These are phyloP conservation scores for Tranzscheliella williamsii DNA, from an alignment of 1,284 basidiomycete genomes.

Conservation along the genomic window DNA sequence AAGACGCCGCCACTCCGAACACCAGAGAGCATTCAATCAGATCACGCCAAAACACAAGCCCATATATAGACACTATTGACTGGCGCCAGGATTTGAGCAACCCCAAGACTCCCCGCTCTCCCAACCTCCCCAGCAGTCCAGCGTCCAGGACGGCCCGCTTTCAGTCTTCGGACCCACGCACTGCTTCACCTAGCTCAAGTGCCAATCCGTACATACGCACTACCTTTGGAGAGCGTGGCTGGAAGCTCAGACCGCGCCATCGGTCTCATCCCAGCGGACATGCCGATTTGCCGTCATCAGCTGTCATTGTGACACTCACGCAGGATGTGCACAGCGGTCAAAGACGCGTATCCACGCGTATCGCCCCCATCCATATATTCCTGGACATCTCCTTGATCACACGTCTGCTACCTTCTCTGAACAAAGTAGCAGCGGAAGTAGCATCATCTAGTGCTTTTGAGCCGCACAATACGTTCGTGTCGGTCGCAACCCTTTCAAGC, in stretches of 20 bases:
- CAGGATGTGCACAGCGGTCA: not conserved
- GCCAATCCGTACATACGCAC: constrained; percentile 22
- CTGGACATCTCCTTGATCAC: constrained; percentile 38
- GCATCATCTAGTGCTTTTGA: constrained; percentile 1
- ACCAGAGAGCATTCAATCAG: no score
- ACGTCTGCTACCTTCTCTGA: constrained; percentile 28
- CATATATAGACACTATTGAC: not conserved
- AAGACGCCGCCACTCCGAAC: no score
- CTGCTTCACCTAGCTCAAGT: not conserved
- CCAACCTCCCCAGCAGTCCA: not conserved
- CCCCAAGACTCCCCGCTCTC: not conserved
- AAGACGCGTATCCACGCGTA: constrained; percentile 1
- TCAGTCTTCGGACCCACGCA: constrained; percentile 4
- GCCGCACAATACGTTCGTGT: constrained; percentile 6
- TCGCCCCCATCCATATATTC: constrained; percentile 42
- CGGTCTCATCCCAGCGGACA: not conserved
- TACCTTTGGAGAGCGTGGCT: constrained; percentile 36
- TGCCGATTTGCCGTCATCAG: not conserved
- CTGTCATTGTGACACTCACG: constrained; percentile 1
- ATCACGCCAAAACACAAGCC: not conserved
- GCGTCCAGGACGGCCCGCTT: constrained; percentile 15
- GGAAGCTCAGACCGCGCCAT: constrained; percentile 32
- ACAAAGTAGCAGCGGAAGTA: constrained; percentile 13
- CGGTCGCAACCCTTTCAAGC: constrained; percentile 25
- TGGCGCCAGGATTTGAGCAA: not conserved